Evolutionary conservation across 306 rosid species (phyloP).

Genomic region (Begonia peltatifolia): DNA sequence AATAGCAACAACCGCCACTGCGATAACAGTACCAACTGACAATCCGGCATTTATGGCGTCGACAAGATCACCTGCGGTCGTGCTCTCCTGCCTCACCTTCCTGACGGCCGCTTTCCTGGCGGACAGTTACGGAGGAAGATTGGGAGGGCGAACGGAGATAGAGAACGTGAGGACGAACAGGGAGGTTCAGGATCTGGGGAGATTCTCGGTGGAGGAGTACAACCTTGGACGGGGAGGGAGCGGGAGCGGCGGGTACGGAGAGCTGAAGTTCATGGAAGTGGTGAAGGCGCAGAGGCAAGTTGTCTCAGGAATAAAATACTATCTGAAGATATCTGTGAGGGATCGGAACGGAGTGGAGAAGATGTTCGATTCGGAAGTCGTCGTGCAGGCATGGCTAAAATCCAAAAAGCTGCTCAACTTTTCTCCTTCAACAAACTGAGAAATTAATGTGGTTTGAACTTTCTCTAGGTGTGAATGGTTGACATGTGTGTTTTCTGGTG

Average conservation of each 20-base stretch:
- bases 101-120: slow-evolving; percentile 6
- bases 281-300: slow-evolving; percentile 70
- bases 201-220: slow-evolving; percentile 64
- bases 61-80: slow-evolving; percentile 17
- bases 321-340: slow-evolving; percentile 29
- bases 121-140: slow-evolving; percentile 11
- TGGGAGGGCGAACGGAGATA: slow-evolving; percentile 40
- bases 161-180: slow-evolving; percentile 36
- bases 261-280: slow-evolving; percentile 39
- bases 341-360: slow-evolving; percentile 15
- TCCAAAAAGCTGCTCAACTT: slow-evolving; percentile 44
- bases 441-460: no score
- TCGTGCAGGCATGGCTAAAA: slow-evolving; percentile 56
- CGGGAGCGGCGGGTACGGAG: not conserved
- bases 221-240: slow-evolving; percentile 15
- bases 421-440: slow-evolving; percentile 17
- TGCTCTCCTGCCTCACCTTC: slow-evolving; percentile 4
- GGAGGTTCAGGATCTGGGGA: slow-evolving; percentile 65
- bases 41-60: slow-evolving; percentile 6
- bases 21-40: no score
- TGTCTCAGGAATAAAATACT: slow-evolving; percentile 58
- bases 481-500: no score
- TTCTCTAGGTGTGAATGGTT: no score
- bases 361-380: slow-evolving; percentile 39
- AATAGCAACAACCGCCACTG: no score